phyloP scores from a whole-genome alignment of 2,329 filamentous ascomycete species.

The Fusarium sulawesiense region DNA sequence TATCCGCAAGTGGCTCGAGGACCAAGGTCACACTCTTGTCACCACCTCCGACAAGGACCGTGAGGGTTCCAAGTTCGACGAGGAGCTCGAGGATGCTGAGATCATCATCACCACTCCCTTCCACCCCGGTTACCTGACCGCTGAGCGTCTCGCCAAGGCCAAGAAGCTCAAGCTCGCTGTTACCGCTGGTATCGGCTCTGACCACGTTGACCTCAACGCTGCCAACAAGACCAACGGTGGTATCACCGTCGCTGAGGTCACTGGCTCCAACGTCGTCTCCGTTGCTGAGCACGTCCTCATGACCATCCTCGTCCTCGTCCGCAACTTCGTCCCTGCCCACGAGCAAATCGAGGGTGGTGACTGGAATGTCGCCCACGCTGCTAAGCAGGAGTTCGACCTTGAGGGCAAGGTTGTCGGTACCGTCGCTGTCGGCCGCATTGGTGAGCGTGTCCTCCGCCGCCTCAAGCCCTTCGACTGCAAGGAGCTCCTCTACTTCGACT shows the following conservation, averaged over 20 bases:
- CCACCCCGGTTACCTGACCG: conserved; percentile 97
- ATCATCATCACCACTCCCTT: conserved; percentile 99
- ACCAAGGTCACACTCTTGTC: conserved; percentile 88
- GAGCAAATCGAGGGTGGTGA: conserved; percentile 90
- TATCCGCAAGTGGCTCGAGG: conserved; percentile 96
- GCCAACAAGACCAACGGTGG: conserved; percentile 99
- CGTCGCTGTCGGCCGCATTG: conserved; percentile 96
- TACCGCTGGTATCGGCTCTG: conserved; percentile 97
- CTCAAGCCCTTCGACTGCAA: conserved; percentile 99
- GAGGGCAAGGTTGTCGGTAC: conserved; percentile 98
- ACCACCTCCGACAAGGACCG: conserved; percentile 99
- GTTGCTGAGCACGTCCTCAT: conserved; percentile 99
- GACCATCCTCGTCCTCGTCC: conserved; percentile 95
- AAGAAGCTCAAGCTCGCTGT: conserved; percentile 99
- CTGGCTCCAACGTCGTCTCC: conserved; percentile 97
- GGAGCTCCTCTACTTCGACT: conserved; percentile 99
- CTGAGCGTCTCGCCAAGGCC: conserved; percentile 94
- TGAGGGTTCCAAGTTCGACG: conserved; percentile 90
- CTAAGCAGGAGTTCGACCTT: conserved; percentile 98
- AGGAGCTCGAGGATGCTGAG: conserved; percentile 96
- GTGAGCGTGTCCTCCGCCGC: conserved; percentile 95
- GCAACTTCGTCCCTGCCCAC: conserved; percentile 98
- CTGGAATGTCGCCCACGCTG: conserved; percentile 94
- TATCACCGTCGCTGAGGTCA: conserved; percentile 96
- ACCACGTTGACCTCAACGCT: conserved; percentile 96